Evolutionary conservation across 208 protist species (phyloP), one percentile per base, ranked within the genome.

Genomic region (Leishmania amazonensis): DNA sequence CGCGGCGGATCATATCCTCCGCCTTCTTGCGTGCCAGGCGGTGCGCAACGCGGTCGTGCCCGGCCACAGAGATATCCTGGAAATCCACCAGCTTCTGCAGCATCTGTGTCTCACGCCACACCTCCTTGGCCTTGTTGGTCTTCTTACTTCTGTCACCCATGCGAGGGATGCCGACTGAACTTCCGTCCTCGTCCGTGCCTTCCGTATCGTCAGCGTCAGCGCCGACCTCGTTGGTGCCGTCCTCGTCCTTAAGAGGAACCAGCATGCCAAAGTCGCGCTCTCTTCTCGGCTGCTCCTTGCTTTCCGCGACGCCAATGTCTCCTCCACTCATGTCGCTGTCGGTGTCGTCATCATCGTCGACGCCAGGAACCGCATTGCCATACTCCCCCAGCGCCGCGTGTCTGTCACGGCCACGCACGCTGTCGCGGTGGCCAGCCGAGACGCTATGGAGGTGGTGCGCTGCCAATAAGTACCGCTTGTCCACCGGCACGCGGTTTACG

Each of bases 31-130:
- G 83, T 21, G 93, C 93, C n/a, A 97, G 84, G 3, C 79, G 87
- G 17, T 87, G 89, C 45, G 87, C 81, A 31, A 88, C 77, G 19
- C 28, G 60, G 58, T 97, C 90, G 31, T 58, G 84, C 31, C 88
- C 88, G 0, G 85, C 80, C 31, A 94, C 70, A 19, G 65, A 45
- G 40, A 92, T 77, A 53, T 92, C 85, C 40, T 90, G 74, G 1
- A 87, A 88, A 71, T 97, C 87, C 21, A 97, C 79, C 21, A 97
- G 78, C 45, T 88, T 74, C 76, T 89, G 83, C 53, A 97, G 81
- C 68, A 97, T 54, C 60, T 76, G 57, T 54, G 75, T 88, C 78
- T 88, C 72, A 28, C 73, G 42, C 19, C 67, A 79, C 57, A 73
- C 76, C 51, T 72, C 75, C 8, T 81, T 58, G 9, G 51, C 40